Base-by-base conservation (phyloP, 129 eudicot genomes). In the Heracleum sosnowskyi region DNA sequence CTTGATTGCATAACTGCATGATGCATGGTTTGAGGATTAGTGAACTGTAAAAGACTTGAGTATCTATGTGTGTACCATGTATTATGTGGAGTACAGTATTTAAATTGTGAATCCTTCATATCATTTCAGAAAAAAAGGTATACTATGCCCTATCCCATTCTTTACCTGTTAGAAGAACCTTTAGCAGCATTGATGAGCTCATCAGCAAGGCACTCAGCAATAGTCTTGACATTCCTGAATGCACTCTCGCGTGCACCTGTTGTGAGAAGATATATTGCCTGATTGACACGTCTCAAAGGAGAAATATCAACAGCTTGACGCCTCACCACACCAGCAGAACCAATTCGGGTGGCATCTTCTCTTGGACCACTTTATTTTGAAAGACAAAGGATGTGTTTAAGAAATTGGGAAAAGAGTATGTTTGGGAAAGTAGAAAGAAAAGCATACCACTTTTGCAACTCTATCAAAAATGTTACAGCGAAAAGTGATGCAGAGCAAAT, bases 141-240 rank as follows among this genome's bases (percentile, higher is more conserved):
- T 7, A 24, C 3, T 49, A 55, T 26, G 7, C 9, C 4, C 18
- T 0, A 1, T 37, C 16, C 18, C 12, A n/a, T 15, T 24, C 1
- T 31, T 2, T 83, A 91, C 97, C 91, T 91, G 90, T 91, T 91
- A 8, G 93, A 91, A 66, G 97, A 91, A 36, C 93, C 97, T 77
- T 91, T 91, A 75, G 97, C 97, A 69, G 97, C 97, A 82, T 91
- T 91, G 44, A 91, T 91, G 75, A 91, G 97, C 60, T 91, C 97
- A 77, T 91, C 97, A 68, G 97, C 97, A 81, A 90, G 96, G 44
- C 96, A 90, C 40, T 90, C 92, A 28, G 96, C 96, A 34, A 91
- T 91, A 47, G 93, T 88, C 85, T 89, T 91, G 39, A 91, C 83
- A 62, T 91, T 91, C 82, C 93, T 85, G 76, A 91, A 91, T 0